These are phyloP conservation scores for Fusarium mexicanum DNA, from an alignment of 2,329 filamentous ascomycete genomes.

Conservation along the genomic window DNA sequence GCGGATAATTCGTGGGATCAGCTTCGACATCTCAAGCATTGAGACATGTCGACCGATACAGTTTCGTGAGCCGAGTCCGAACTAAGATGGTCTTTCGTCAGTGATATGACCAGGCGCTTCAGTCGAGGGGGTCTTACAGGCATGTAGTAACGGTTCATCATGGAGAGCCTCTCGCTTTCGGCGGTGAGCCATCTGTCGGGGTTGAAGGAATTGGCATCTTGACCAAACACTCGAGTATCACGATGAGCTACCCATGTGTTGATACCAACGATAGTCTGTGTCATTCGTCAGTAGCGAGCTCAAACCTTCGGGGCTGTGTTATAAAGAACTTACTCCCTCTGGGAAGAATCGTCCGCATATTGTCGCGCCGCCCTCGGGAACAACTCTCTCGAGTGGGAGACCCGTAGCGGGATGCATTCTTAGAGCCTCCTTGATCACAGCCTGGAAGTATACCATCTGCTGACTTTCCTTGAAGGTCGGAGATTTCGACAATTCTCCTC, in stretches of 20 bases:
- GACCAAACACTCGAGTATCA: conserved; percentile 24
- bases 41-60: conserved; percentile 40
- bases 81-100: conserved; percentile 21
- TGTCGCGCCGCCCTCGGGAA: conserved; percentile 26
- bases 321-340: conserved; percentile 8
- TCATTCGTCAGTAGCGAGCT: neutral
- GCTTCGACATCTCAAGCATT: conserved; percentile 40
- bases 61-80: conserved; percentile 36
- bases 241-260: conserved; percentile 40
- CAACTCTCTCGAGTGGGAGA: conserved; percentile 28
- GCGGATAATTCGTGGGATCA: conserved; percentile 31
- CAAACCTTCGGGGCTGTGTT: fast-evolving
- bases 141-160: conserved; percentile 39
- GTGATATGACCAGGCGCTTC: fast-evolving
- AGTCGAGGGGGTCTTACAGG: neutral
- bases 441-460: conserved; percentile 34
- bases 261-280: conserved; percentile 32
- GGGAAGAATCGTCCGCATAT: conserved; percentile 34
- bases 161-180: neutral
- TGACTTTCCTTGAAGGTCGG: conserved; percentile 33
- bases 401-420: conserved; percentile 37
- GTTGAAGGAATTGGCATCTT: conserved; percentile 26
- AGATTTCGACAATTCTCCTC: conserved; percentile 6
- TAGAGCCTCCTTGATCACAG: conserved; percentile 34
- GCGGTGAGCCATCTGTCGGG: conserved; percentile 30